Evolutionary conservation across 441 rosid species (phyloP), one percentile per base, ranked within the genome.

Genomic region (Gossypium schwendimanii): DNA sequence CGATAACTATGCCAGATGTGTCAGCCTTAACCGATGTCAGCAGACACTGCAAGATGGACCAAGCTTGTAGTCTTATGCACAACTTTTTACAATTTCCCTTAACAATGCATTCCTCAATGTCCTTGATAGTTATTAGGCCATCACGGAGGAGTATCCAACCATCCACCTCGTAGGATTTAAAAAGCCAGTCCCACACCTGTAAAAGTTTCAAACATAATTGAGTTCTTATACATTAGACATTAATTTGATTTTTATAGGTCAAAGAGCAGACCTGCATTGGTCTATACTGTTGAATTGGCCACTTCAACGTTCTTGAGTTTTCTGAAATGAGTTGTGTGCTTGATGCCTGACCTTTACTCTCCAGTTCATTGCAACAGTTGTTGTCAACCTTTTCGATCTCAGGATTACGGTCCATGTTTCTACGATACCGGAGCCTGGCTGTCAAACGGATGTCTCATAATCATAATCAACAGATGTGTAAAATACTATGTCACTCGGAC

Each of bases 141-240:
- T 90, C 93, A 1, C 80, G 85, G 45, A 89, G 80, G 24, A 90
- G 86, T 76, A 83, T 83, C 83, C 88, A 75, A 10, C 96, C 96
- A 26, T 88, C 88, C 73, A 88, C 95, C 75, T 91, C 96, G 47
- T 89, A 94, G 0, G 95, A 85, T 85, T 86, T 90, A 75, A 91
- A 94, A 71, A 94, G 73, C 96, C 95, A 91, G 75, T 90, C 97
- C 97, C 95, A 90, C 3, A 90, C 91, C 98, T 93, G 81, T 61
- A 49, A 28, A 47, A 21, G 44, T 8, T 57, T 15, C 50, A 31
- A 70, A 63, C 10, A 11, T 59, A 3, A 31, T 18, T 31, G 66
- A 61, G 53, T 53, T 45, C 23, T 7, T 0, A 17, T 58, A 3
- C 20, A 62, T 41, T 14, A 15, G 21, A 65, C 12, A 20, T 18